phyloP scores from a whole-genome alignment of 371 early-diverging fungal species.

The Lichtheimia hyalospora region DNA sequence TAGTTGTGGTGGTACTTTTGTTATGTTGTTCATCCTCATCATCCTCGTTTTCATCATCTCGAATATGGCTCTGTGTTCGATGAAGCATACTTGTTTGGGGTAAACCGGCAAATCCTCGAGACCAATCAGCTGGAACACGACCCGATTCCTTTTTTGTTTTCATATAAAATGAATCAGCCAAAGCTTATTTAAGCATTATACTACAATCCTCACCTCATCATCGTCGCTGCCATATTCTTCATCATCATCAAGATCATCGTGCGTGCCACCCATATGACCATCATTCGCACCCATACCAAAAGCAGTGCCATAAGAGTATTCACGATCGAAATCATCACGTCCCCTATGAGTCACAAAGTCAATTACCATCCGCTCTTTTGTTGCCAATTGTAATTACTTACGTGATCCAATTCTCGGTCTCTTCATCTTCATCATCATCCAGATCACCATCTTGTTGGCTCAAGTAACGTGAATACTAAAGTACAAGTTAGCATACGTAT shows the following conservation, averaged over 20 bases:
- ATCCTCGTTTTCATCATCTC: slow-evolving; percentile 14
- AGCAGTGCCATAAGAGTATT: slow-evolving; percentile 21
- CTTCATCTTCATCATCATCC: slow-evolving; percentile 33
- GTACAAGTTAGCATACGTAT: neutral
- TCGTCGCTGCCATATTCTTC: slow-evolving; percentile 28
- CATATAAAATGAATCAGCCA: neutral
- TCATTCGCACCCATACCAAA: slow-evolving; percentile 13
- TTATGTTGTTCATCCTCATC: slow-evolving; percentile 10
- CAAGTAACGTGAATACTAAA: slow-evolving; percentile 20
- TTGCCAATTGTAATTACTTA: slow-evolving; percentile 2
- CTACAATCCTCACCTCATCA: slow-evolving; percentile 17
- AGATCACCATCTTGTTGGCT: slow-evolving; percentile 17
- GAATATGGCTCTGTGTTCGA: slow-evolving; percentile 27
- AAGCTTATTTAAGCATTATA: neutral
- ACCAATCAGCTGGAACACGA: slow-evolving; percentile 21
- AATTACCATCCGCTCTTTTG: too few species aligned
- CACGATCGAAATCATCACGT: slow-evolving; percentile 23
- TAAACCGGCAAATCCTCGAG: slow-evolving; percentile 22
- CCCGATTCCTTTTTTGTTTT: slow-evolving; percentile 12
- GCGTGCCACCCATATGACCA: slow-evolving; percentile 8
- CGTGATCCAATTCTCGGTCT: slow-evolving; percentile 34
- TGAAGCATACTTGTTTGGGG: slow-evolving; percentile 25
- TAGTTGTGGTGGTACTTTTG: neutral
- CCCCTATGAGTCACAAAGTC: slow-evolving; percentile 11
- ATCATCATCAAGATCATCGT: slow-evolving; percentile 22